Base-by-base conservation (phyloP, 2,329 filamentous ascomycete species). In the Alternaria triticimaculans region DNA sequence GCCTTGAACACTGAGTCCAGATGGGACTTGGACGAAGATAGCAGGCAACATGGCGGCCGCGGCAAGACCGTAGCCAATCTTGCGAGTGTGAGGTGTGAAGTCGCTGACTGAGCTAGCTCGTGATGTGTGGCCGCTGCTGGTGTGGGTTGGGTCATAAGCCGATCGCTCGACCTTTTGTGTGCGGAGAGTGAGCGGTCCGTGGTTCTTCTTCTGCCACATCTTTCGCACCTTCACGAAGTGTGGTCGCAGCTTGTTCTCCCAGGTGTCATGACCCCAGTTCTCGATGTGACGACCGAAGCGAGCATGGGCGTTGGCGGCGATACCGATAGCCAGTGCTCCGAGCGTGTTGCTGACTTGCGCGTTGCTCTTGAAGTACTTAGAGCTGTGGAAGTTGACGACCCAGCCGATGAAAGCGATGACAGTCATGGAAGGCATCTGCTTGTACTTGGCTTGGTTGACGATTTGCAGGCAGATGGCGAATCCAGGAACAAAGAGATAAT, bases 41-140 rank as follows among this genome's bases (percentile, higher is more conserved):
- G 91, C 94, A 0, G 94, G 94, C 10, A 97, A 82, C 85, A 97
- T 92, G 2, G 92, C 91, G 0, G 93, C 92, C 0, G 93, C 93
- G 0, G 94, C 94, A 3, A 97, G 87, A 2, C 91, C 92, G 76
- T 94, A 93, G 12, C 90, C 89, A 6, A 81, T 78, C 43, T 80
- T 80, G 23, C 79, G 78, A 1, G 67, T 66, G 28, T 74, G 70
- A 2, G 79, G 76, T 6, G 74, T 71, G 30, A 73, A 74, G 18
- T 73, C 71, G 59, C 66, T 69, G 46, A 74, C 60, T 7, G 72
- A 73, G 58, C 65, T 70, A 8, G 72, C 65, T n/a, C 67, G 60
- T 10, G 70, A 73, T n/a, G 61, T 64, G 15, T 67, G 67, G 2
- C 62, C 58, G 41, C 70, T 74, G 41, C 66, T 65, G 46, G 49